Evolutionary conservation across 345 rosid species (phyloP).

Genomic region (Syzygium jambos): DNA sequence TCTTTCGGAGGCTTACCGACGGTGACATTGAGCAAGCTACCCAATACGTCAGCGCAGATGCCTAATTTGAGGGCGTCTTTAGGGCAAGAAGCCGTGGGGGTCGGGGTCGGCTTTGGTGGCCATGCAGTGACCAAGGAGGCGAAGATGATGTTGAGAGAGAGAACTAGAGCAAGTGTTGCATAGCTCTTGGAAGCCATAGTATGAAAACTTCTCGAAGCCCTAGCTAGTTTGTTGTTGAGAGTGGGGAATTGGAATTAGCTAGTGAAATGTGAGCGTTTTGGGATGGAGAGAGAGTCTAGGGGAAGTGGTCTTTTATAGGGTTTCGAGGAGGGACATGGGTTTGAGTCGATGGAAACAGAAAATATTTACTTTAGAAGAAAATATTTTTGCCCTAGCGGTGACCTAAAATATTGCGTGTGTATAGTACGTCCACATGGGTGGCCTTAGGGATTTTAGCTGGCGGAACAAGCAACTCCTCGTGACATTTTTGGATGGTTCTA

Average conservation of each 20-base stretch:
- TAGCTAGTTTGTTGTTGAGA: neutral
- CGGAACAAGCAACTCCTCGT: neutral
- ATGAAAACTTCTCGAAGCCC: neutral
- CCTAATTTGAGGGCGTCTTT: constrained; percentile 45
- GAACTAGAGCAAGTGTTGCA: constrained; percentile 10
- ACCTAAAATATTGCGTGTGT: neutral
- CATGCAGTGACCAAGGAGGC: constrained; percentile 31
- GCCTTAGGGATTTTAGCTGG: neutral
- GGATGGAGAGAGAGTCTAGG: neutral
- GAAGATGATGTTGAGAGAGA: constrained; percentile 18
- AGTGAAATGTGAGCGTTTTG: neutral
- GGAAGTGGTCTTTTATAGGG: neutral
- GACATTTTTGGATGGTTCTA: neutral
- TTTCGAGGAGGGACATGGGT: neutral
- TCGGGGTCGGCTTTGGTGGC: constrained; percentile 16
- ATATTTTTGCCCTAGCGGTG: neutral
- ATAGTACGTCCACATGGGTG: neutral
- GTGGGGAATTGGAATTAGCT: neutral
- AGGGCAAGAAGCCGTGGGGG: constrained; percentile 32
- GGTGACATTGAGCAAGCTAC: constrained; percentile 28
- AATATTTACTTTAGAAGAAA: neutral
- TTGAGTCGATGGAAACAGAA: neutral
- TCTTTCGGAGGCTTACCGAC: constrained; percentile 41
- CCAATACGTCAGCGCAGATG: constrained; percentile 43
- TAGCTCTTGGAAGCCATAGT: constrained; percentile 26